Evolutionary conservation across 2,329 filamentous ascomycete species (phyloP).

Genomic region (Botrytis cinerea): DNA sequence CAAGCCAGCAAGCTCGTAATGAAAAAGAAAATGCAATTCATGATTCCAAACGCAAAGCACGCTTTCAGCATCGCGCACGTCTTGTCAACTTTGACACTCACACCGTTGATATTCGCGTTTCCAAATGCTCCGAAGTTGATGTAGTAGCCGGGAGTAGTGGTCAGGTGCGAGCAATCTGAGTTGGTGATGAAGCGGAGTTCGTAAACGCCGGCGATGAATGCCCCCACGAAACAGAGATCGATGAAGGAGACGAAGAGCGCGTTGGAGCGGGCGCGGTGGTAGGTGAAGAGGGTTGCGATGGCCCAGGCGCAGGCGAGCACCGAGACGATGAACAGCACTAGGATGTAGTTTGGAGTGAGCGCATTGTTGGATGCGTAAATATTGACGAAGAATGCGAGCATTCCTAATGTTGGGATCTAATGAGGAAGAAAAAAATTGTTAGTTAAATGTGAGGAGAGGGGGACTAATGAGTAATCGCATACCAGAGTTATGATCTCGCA

Average conservation of each 20-base stretch:
- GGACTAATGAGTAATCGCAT: conserved; percentile 38
- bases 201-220: conserved; percentile 64
- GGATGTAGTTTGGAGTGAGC: conserved; percentile 62
- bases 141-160: conserved; percentile 51
- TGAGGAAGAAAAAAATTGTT: neutral
- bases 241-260: conserved; percentile 61
- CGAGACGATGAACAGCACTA: conserved; percentile 68
- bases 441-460: conserved; percentile 5
- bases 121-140: conserved; percentile 64
- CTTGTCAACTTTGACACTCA: conserved; percentile 64
- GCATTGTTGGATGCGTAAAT: conserved; percentile 57
- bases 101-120: conserved; percentile 53
- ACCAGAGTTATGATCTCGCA: conserved; percentile 64
- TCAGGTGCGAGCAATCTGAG: conserved; percentile 68
- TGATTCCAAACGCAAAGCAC: conserved; percentile 84
- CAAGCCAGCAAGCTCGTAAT: conserved; percentile 72
- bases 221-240: conserved; percentile 63
- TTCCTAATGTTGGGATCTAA: conserved; percentile 65
- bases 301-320: conserved; percentile 65
- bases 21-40: conserved; percentile 81
- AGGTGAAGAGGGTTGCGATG: conserved; percentile 65
- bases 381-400: conserved; percentile 67
- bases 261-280: conserved; percentile 62
- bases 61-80: conserved; percentile 92
- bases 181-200: conserved; percentile 58